phyloP scores from a whole-genome alignment of 139 green algal species.

The Ostreobium quekettii region DNA sequence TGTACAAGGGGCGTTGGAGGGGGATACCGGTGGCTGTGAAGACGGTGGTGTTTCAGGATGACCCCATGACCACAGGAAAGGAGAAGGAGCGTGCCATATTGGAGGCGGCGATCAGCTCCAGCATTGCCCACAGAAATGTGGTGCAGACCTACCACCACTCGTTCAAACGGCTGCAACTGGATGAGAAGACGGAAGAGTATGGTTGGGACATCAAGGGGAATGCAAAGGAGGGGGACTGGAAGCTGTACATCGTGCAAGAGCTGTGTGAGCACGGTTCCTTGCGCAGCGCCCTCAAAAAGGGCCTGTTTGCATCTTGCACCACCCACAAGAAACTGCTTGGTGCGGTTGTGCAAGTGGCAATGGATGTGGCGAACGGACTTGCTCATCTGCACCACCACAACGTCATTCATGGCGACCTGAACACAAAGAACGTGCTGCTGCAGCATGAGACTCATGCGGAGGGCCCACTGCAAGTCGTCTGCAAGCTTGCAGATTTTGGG shows the following conservation, averaged over 20 bases:
- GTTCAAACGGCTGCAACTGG: not conserved
- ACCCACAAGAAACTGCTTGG: no score
- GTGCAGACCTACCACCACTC: not conserved
- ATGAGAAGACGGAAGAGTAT: no score
- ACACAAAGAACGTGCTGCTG: slow-evolving; percentile 33
- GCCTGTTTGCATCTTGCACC: no score
- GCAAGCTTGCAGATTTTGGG: slow-evolving; percentile 25
- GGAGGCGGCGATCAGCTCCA: slow-evolving; percentile 4
- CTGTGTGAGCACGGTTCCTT: slow-evolving; percentile 24
- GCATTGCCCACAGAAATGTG: not conserved
- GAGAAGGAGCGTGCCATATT: no score
- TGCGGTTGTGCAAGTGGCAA: no score
- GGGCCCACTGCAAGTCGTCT: no score
- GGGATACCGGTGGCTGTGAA: slow-evolving; percentile 13
- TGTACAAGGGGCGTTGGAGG: slow-evolving; percentile 25
- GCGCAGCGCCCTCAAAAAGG: slow-evolving; percentile 12
- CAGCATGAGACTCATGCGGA: no score
- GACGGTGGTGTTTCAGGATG: slow-evolving; percentile 3
- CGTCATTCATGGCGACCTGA: slow-evolving; percentile 49
- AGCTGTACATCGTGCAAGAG: slow-evolving; percentile 30
- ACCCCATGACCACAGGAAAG: no score
- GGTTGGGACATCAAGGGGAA: no score
- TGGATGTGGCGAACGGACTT: slow-evolving; percentile 42
- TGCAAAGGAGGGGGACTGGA: no score
- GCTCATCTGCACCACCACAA: slow-evolving; percentile 42